Percentiles rank a stretch among this genome's conserved stretches.
phyloP scores from a whole-genome alignment of 2,329 filamentous ascomycete genomes.

The Dendrostoma leiphaemia region DNA sequence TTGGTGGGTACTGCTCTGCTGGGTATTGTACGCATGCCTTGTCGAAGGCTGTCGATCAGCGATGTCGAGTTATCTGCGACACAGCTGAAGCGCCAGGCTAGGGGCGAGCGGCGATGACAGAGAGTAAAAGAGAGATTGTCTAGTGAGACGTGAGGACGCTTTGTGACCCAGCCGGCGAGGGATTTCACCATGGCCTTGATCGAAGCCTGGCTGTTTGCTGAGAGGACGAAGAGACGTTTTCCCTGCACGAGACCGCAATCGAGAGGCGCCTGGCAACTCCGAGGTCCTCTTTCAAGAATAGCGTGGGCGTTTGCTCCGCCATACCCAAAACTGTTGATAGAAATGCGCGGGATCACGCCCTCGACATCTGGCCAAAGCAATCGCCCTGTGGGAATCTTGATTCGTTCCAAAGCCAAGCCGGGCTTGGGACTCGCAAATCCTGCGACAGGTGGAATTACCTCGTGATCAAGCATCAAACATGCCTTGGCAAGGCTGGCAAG shows the following conservation, averaged over 20 bases:
- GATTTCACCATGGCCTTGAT: not conserved
- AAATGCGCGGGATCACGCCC: not conserved
- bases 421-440: conserved; percentile 18
- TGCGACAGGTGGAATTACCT: conserved; percentile 24
- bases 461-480: not conserved
- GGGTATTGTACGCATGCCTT: not conserved
- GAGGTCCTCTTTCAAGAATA: not conserved
- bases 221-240: conserved; percentile 1
- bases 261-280: not conserved
- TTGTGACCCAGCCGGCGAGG: not conserved
- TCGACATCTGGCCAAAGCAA: not conserved
- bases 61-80: conserved; percentile 1
- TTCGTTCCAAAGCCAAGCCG: not conserved
- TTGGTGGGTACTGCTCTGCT: not conserved
- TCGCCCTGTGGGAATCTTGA: not conserved
- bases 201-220: not conserved
- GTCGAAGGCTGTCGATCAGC: not conserved
- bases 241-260: too few relatives aligned
- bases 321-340: conserved; percentile 1
- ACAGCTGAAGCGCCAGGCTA: conserved; percentile 17
- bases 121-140: conserved; percentile 20
- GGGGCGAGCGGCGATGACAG: conserved; percentile 14
- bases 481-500: conserved; percentile 9
- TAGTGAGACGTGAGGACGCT: not conserved
- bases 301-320: not conserved